phyloP scores from a whole-genome alignment of 2,329 filamentous ascomycete species.

The Rhytidhysteron rufulum region DNA sequence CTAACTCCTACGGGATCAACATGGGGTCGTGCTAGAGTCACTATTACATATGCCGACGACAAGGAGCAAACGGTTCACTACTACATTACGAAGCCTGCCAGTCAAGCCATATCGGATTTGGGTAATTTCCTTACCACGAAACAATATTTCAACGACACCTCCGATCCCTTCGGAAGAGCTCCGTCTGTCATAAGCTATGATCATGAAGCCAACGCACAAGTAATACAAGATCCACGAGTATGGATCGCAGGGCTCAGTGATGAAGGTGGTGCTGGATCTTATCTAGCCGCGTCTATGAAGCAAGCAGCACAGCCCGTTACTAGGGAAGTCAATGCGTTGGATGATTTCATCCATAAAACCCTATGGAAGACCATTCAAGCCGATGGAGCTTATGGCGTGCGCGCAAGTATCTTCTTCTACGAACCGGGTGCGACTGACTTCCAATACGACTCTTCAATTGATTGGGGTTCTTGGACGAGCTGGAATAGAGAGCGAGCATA shows the following conservation, averaged over 20 bases:
- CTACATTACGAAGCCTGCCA: conserved; percentile 48
- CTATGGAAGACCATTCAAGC: conserved; percentile 50
- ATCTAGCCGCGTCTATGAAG: conserved; percentile 54
- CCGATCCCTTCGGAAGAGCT: conserved; percentile 53
- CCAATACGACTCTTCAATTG: conserved; percentile 39
- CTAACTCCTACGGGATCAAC: conserved; percentile 41
- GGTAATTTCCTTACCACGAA: conserved; percentile 53
- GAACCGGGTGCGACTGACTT: conserved; percentile 44
- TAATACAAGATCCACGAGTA: conserved; percentile 47
- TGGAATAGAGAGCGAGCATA: conserved; percentile 50
- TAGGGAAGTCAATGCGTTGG: conserved; percentile 50
- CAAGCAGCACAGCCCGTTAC: conserved; percentile 49
- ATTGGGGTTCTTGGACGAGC: conserved; percentile 51
- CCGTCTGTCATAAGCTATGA: conserved; percentile 58
- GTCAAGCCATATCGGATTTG: conserved; percentile 44
- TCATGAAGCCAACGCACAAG: conserved; percentile 25
- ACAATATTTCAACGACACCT: conserved; percentile 50
- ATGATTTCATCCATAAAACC: conserved; percentile 51
- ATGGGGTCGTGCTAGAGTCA: conserved; percentile 51
- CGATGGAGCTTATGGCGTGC: conserved; percentile 43
- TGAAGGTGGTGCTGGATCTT: conserved; percentile 56
- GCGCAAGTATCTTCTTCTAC: conserved; percentile 57
- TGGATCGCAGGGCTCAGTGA: conserved; percentile 61
- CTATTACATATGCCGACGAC: conserved; percentile 46
- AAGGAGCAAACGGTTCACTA: conserved; percentile 55